A percentile compares a stretch with the other conserved stretches of the same genome.
Evolutionary conservation across 1,284 basidiomycete species (phyloP).

Genomic region (Puccinia polysora): DNA sequence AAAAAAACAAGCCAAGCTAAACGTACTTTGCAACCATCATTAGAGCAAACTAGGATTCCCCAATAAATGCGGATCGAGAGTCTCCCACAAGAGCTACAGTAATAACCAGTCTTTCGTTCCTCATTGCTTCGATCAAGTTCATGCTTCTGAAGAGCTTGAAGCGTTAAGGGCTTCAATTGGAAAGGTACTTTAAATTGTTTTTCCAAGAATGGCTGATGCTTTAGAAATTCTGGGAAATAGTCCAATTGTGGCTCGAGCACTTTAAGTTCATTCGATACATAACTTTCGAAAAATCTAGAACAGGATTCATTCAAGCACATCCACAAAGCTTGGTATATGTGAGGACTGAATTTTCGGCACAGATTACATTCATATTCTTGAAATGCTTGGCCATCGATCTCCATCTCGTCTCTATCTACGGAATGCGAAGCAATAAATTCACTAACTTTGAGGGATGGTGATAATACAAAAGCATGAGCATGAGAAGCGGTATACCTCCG

Average conservation of each 20-base stretch:
- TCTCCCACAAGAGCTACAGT: conserved; percentile 33
- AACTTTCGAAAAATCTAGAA: conserved; percentile 7
- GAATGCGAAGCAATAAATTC: too few relatives aligned
- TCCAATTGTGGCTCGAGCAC: background rate
- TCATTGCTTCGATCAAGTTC: conserved; percentile 1
- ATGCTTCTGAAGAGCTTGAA: background rate
- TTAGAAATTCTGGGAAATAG: conserved; percentile 21
- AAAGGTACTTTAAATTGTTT: conserved; percentile 12
- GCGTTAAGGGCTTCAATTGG: conserved; percentile 13
- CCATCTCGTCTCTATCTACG: too few relatives aligned
- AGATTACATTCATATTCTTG: background rate
- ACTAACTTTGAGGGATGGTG: background rate
- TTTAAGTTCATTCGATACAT: background rate
- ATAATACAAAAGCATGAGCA: too few relatives aligned
- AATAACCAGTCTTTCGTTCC: conserved; percentile 8
- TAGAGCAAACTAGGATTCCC: conserved; percentile 26
- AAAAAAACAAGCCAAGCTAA: background rate
- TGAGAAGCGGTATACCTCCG: too few relatives aligned
- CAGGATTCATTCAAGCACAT: conserved; percentile 36
- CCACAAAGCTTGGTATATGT: conserved; percentile 8
- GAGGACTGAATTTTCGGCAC: conserved; percentile 1
- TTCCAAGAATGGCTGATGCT: conserved; percentile 16
- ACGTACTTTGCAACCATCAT: conserved; percentile 25
- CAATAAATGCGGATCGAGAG: conserved; percentile 34
- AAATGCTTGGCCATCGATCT: background rate